Evolutionary conservation across 768 basidiomycete species (phyloP), one percentile per base, ranked within the genome.

Genomic region (Boletus barrowsii): DNA sequence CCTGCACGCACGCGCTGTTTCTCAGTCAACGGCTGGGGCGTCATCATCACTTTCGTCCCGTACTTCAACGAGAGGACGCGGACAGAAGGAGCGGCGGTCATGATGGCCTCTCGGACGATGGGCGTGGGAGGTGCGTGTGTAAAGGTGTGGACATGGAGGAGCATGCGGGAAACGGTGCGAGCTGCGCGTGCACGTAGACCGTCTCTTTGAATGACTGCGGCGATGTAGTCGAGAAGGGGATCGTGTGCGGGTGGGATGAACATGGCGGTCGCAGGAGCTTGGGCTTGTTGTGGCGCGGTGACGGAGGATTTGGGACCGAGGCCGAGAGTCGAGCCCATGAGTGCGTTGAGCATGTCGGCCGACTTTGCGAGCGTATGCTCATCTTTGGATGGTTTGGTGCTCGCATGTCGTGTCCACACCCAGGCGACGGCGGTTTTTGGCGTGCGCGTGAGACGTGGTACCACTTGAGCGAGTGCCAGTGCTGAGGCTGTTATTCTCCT

Each of bases 51-150:
- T 72, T 93, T 93, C 17, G 84, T 81, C 3, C 83, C 82, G 44
- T 76, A 76, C 49, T 82, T 82, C 59, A 83, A 79, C 29, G 79
- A 81, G 55, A 83, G 65, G 45, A 75, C 75, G 24, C 83, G 78
- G 26, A 95, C 83, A 1, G 84, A 82, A 1, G 95, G 95, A 4
- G 90, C 79, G 2, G 83, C 85, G 3, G 78, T 65, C 22, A 79
- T 64, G 47, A 97, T 73, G 0, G 93, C 94, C 63, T 84, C 70
- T 37, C 85, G 83, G 5, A 97, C 73, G 58, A 96, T 81, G 17
- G 90, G 90, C 33, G 93, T 74, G 0, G 93, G 88, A n/a, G 86
- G 83, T 8, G 83, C 80, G 50, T 85, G 79, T 15, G 92, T 95
- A 54, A 87, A 74, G 10, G 84, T 77, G 67, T 88, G 87, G 39